phyloP scores from a whole-genome alignment of 2,329 filamentous ascomycete genomes.

The Diaporthe sp. region DNA sequence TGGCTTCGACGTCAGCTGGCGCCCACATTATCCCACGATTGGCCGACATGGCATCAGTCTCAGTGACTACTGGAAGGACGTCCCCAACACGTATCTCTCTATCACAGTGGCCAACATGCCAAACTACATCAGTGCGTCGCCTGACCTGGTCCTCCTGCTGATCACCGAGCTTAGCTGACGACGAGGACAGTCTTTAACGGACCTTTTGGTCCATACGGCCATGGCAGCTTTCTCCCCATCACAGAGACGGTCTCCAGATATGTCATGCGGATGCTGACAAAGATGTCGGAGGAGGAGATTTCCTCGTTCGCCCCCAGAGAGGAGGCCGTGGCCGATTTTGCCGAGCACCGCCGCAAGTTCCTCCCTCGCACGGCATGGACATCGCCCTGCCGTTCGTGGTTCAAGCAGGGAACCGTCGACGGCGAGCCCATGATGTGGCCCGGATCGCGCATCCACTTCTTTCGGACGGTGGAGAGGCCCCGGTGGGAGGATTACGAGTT shows the following conservation, averaged over 20 bases:
- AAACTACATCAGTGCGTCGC: constrained; percentile 39
- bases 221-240: constrained; percentile 48
- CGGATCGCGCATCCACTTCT: constrained; percentile 47
- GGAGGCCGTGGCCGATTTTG: constrained; percentile 49
- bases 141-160: neutral
- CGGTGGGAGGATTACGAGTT: constrained; percentile 49
- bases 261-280: constrained; percentile 50
- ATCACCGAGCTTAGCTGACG: neutral
- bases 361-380: constrained; percentile 48
- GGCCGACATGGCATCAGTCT: constrained; percentile 44
- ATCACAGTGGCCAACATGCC: constrained; percentile 37
- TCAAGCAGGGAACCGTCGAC: constrained; percentile 48
- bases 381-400: constrained; percentile 47
- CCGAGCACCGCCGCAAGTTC: constrained; percentile 49
- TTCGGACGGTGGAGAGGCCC: constrained; percentile 45
- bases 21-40: constrained; percentile 45
- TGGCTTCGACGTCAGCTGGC: constrained; percentile 48
- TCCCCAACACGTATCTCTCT: constrained; percentile 41
- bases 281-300: constrained; percentile 47
- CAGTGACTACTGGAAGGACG: constrained; percentile 43
- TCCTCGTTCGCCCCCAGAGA: constrained; percentile 46
- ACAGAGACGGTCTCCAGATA: constrained; percentile 47
- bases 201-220: constrained; percentile 47
- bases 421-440: constrained; percentile 49
- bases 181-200: constrained; percentile 46